These are phyloP conservation scores for Petunia axillaris DNA, from an alignment of 257 asterid genomes.

Conservation along the genomic window DNA sequence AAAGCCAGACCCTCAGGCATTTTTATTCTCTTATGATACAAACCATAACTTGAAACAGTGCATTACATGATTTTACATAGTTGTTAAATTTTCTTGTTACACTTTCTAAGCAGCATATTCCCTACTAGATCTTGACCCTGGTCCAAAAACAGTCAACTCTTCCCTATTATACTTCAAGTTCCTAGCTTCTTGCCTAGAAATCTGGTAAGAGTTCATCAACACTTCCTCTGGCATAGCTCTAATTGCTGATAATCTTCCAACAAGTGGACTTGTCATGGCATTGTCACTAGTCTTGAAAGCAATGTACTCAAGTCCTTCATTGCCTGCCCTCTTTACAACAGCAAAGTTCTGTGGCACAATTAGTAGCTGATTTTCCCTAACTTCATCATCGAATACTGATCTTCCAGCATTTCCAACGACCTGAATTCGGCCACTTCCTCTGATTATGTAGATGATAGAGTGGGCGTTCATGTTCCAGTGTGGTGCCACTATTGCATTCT, in stretches of 20 bases:
- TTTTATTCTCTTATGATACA: neutral
- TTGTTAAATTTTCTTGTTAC: neutral
- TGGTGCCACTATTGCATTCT: conserved; percentile 54
- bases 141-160: conserved; percentile 31
- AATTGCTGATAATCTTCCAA: conserved; percentile 50
- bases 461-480: conserved; percentile 57
- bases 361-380: conserved; percentile 47
- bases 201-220: conserved; percentile 40
- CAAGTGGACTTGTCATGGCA: conserved; percentile 43
- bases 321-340: conserved; percentile 46
- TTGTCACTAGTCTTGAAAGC: conserved; percentile 60
- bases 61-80: neutral
- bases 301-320: conserved; percentile 59
- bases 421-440: conserved; percentile 56
- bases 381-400: conserved; percentile 57
- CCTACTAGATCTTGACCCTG: neutral
- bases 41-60: neutral
- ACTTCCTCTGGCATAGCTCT: conserved; percentile 60
- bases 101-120: neutral
- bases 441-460: conserved; percentile 42
- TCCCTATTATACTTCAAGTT: conserved; percentile 54
- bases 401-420: conserved; percentile 45
- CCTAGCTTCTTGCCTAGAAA: conserved; percentile 49
- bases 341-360: conserved; percentile 59
- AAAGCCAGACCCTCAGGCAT: neutral